Conservation (phyloP, 2,329 filamentous ascomycete species). For the Bimuria novae-zelandiae region DNA sequence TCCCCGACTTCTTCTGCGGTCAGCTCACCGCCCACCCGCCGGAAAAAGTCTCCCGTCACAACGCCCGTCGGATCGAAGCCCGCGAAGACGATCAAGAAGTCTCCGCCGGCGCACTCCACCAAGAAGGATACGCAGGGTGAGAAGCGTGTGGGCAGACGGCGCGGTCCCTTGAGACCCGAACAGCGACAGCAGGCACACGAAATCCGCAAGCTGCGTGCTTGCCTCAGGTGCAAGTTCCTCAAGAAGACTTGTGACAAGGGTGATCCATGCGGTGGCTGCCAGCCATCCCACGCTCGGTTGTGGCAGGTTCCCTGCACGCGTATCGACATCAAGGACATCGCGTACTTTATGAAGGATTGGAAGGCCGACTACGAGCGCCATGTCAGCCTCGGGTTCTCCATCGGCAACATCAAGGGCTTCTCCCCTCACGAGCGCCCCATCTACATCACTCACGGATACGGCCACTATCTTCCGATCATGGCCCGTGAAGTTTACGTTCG, state of each 20-base stretch:
- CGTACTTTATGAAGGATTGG: constrained; percentile 99
- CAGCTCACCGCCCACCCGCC: constrained; percentile 65
- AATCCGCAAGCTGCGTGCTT: constrained; percentile 92
- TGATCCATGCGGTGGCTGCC: constrained; percentile 92
- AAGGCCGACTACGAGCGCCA: constrained; percentile 95
- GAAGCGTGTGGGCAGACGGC: constrained; percentile 91
- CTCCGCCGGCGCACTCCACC: constrained; percentile 61
- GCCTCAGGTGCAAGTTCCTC: constrained; percentile 94
- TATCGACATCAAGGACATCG: constrained; percentile 98
- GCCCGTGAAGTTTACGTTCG: constrained; percentile 91
- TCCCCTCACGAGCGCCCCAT: constrained; percentile 66
- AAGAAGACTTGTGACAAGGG: constrained; percentile 99
- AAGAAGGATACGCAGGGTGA: constrained; percentile 79
- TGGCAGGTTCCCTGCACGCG: constrained; percentile 98
- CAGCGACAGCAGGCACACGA: constrained; percentile 96
- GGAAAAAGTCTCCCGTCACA: constrained; percentile 71
- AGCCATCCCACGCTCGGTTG: constrained; percentile 90
- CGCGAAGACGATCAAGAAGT: constrained; percentile 81
- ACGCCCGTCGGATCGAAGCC: constrained; percentile 63
- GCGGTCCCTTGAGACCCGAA: constrained; percentile 87
- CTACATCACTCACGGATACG: constrained; percentile 96
- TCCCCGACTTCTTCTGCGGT: constrained; percentile 61
- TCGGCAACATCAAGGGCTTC: constrained; percentile 92
- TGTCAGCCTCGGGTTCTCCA: constrained; percentile 81
- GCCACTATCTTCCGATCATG: constrained; percentile 88